These are phyloP conservation scores for Schwanniomyces polymorphus DNA, from an alignment of 805 yeast species.

Conservation along the genomic window DNA sequence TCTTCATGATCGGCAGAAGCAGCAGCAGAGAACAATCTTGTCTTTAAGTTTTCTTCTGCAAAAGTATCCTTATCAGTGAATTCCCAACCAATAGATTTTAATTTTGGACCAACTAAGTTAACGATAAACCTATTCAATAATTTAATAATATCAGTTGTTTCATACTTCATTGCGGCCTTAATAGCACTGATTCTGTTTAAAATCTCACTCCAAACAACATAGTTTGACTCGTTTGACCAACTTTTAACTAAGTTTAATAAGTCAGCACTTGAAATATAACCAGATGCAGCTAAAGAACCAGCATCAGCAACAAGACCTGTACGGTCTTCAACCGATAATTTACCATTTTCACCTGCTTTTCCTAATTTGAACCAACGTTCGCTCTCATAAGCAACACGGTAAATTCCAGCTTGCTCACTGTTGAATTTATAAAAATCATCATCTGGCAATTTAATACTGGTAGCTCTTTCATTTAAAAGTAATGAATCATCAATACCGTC, in stretches of 20 bases:
- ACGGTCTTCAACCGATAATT: constrained; percentile 72
- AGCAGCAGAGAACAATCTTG: constrained; percentile 61
- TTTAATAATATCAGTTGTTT: constrained; percentile 43
- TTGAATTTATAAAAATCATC: constrained; percentile 68
- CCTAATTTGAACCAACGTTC: constrained; percentile 73
- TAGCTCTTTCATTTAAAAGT: constrained; percentile 47
- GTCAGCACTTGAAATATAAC: constrained; percentile 61
- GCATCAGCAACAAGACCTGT: constrained; percentile 83
- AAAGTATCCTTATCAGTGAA: constrained; percentile 57
- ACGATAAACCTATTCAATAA: constrained; percentile 54
- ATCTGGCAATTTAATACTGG: constrained; percentile 37
- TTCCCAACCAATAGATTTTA: constrained; percentile 62
- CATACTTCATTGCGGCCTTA: constrained; percentile 56
- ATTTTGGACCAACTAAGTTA: constrained; percentile 55
- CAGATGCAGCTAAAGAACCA: constrained; percentile 67
- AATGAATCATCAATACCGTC: constrained; percentile 61
- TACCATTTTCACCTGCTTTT: constrained; percentile 53
- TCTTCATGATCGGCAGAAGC: constrained; percentile 49
- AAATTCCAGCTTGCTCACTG: constrained; percentile 73
- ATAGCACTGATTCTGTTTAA: constrained; percentile 48
- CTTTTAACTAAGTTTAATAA: constrained; percentile 58
- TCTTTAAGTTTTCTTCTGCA: constrained; percentile 65
- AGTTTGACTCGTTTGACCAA: constrained; percentile 61
- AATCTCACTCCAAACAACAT: constrained; percentile 69
- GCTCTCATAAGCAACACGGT: constrained; percentile 68